These are phyloP conservation scores for Tilletia indica DNA, from an alignment of 1,284 basidiomycete species.

Conservation along the genomic window DNA sequence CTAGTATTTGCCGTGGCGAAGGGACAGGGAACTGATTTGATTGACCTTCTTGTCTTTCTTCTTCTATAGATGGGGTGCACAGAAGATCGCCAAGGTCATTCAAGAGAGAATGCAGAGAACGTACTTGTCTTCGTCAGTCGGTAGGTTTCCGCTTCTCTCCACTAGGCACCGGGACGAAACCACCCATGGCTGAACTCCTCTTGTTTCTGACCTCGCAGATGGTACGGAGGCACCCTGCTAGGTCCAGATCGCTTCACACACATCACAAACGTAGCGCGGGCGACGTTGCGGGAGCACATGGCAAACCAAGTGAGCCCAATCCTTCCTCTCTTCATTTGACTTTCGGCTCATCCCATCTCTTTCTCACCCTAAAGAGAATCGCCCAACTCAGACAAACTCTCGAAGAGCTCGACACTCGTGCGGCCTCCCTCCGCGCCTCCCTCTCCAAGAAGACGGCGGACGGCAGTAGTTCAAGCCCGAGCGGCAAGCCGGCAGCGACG, in stretches of 20 bases:
- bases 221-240: conserved; percentile 75
- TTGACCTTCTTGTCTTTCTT: background rate
- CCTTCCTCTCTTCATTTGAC: background rate
- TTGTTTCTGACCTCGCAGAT: conserved; percentile 24
- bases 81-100: conserved; percentile 39
- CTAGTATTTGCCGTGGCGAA: too few species aligned
- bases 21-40: too few species aligned
- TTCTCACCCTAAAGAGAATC: conserved; percentile 61
- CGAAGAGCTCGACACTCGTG: conserved; percentile 33
- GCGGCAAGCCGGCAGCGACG: background rate
- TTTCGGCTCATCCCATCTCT: conserved; percentile 61
- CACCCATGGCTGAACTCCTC: too few species aligned
- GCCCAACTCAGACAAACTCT: conserved; percentile 32
- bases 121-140: conserved; percentile 48
- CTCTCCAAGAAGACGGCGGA: conserved; percentile 6
- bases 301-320: conserved; percentile 60
- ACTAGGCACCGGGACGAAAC: background rate
- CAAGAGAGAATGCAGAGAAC: conserved; percentile 46
- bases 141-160: background rate
- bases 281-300: conserved; percentile 70
- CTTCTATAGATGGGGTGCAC: conserved; percentile 34
- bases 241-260: conserved; percentile 72
- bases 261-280: conserved; percentile 70
- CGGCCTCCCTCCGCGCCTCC: conserved; percentile 18
- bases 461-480: background rate